Base-by-base conservation (phyloP, 2,329 filamentous ascomycete species). In the Nemania bipapillata region DNA sequence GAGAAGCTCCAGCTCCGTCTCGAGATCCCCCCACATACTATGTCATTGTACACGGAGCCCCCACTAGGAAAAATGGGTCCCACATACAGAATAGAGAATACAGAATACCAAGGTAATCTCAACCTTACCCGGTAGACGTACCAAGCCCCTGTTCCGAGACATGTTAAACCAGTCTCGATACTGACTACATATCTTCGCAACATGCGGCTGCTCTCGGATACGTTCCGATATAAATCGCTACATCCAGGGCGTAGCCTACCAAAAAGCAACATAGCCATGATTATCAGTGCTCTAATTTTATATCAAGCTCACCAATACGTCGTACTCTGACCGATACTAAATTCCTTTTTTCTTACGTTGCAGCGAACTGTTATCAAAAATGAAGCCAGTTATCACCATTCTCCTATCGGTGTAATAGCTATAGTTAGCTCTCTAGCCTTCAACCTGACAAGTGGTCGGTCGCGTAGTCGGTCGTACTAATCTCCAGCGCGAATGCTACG, bases 11-110 rank as follows among this genome's bases (percentile, higher is more conserved):
- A 64, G 30, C 53, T 57, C 47, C 32, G 7, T 8, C 52, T 30
- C 28, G 40, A 26, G 17, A 35, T 28, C 26, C 24, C 52, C 60
- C 50, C 52, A 47, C 22, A n/a, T 32, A n/a, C 49, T 53, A 68
- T 68, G 60, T 68, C 65, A 67, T 63, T 40, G 53, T 28, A 59
- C 65, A 53, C 59, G 28, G 9, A 53, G 28, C 15, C n/a, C n/a
- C n/a, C n/a, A n/a, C n/a, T n/a, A n/a, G n/a, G n/a, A n/a, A n/a
- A n/a, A n/a, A n/a, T n/a, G n/a, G n/a, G n/a, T n/a, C n/a, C n/a
- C n/a, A n/a, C n/a, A n/a, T n/a, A n/a, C n/a, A n/a, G n/a, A n/a
- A n/a, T n/a, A n/a, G n/a, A n/a, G n/a, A n/a, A n/a, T n/a, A n/a
- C n/a, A n/a, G n/a, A n/a, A n/a, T n/a, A n/a, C n/a, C n/a, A n/a